phyloP scores from a whole-genome alignment of 176 grass and related monocot genomes.

The Ananas comosus region DNA sequence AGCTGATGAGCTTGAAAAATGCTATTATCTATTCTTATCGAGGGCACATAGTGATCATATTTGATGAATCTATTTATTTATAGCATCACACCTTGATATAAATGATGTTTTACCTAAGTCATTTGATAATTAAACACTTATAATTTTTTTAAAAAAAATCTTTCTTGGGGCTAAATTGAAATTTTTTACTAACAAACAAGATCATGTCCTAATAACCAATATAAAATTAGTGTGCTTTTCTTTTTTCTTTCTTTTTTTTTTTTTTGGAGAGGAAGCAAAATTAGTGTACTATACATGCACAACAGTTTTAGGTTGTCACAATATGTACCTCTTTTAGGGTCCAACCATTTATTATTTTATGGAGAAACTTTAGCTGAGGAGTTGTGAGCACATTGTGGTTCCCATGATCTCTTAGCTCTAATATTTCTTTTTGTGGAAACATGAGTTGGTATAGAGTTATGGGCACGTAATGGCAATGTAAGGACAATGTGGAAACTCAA shows the following conservation, averaged over 20 bases:
- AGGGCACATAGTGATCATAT: too few species aligned
- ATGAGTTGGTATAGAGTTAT: conserved; percentile 12
- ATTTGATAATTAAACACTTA: too few species aligned
- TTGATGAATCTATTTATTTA: too few species aligned
- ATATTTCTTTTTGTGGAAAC: conserved; percentile 1
- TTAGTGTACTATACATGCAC: background rate
- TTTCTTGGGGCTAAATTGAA: too few species aligned
- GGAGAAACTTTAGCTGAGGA: background rate
- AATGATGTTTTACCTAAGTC: too few species aligned
- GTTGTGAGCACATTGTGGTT: conserved; percentile 26
- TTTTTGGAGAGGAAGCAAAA: background rate
- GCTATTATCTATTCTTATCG: too few species aligned
- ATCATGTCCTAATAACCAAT: too few species aligned
- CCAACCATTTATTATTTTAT: background rate
- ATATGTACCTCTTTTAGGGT: background rate
- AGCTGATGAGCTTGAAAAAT: too few species aligned
- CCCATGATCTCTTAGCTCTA: background rate
- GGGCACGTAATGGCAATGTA: conserved; percentile 20
- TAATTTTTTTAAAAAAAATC: too few species aligned
- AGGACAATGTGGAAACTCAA: too few species aligned
- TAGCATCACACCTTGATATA: too few species aligned
- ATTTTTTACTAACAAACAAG: too few species aligned
- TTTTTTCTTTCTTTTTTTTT: background rate
- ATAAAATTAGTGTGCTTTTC: background rate
- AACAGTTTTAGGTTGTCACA: background rate